phyloP scores from a whole-genome alignment of 352 stramenopile genomes.

The Phytophthora melonis region DNA sequence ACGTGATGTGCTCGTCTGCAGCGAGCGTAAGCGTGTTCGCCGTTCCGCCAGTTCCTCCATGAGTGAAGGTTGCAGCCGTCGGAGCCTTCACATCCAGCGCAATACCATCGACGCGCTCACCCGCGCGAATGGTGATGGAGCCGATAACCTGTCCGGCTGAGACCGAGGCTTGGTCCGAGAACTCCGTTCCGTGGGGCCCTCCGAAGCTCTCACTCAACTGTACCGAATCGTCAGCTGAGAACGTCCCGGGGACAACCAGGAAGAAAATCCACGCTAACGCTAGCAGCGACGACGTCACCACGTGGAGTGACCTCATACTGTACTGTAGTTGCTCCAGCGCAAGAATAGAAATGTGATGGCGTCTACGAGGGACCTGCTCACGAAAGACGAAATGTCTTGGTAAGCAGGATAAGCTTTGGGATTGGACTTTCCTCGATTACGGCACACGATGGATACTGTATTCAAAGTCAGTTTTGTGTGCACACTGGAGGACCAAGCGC shows the following conservation, averaged over 20 bases:
- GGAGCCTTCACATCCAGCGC: constrained; percentile 25
- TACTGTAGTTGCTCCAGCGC: too few species aligned
- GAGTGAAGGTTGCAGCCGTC: constrained; percentile 25
- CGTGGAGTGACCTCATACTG: too few species aligned
- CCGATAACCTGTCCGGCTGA: constrained; percentile 24
- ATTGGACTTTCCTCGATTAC: too few species aligned
- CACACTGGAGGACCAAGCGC: too few species aligned
- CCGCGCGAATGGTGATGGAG: constrained; percentile 26
- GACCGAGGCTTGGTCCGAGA: constrained; percentile 29
- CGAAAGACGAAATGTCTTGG: too few species aligned
- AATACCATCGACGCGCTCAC: constrained; percentile 29
- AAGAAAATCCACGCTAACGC: constrained; percentile 21
- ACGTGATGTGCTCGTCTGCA: constrained; percentile 24
- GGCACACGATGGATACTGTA: too few species aligned
- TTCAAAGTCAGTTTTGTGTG: too few species aligned
- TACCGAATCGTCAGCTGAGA: constrained; percentile 22
- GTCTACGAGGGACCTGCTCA: too few species aligned
- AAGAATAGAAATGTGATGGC: too few species aligned
- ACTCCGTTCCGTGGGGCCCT: constrained; percentile 28
- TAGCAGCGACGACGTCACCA: constrained; percentile 2
- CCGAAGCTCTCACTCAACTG: constrained; percentile 35
- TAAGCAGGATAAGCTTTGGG: too few species aligned
- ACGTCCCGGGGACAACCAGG: neutral
- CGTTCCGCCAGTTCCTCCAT: neutral
- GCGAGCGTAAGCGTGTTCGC: neutral